Evolutionary conservation across 805 yeast genomes (phyloP).

Genomic region (Yamadazyma insecticola): DNA sequence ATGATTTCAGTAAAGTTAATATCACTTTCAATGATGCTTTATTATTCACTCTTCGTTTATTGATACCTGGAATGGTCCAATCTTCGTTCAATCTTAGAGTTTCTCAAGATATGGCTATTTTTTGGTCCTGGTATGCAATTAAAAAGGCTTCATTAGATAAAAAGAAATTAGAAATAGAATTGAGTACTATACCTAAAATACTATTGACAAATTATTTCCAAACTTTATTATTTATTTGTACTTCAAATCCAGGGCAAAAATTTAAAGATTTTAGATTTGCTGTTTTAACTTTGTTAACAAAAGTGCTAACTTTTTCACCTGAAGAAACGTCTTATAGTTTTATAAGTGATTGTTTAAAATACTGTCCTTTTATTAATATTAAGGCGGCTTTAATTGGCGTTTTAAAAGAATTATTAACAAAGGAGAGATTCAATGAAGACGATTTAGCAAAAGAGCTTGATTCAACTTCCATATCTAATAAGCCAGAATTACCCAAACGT

Average conservation of each 20-base stretch:
- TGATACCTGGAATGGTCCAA: slow-evolving; percentile 34
- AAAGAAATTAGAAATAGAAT: slow-evolving; percentile 22
- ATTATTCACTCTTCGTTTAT: slow-evolving; percentile 20
- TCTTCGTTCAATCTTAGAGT: slow-evolving; percentile 16
- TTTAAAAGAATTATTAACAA: slow-evolving; percentile 59
- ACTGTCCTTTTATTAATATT: slow-evolving; percentile 62
- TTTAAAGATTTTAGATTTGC: slow-evolving; percentile 31
- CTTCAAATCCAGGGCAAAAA: slow-evolving; percentile 13
- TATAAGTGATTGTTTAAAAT: slow-evolving; percentile 56
- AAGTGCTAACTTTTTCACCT: slow-evolving; percentile 53
- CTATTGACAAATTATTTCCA: slow-evolving; percentile 29
- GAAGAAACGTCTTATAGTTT: slow-evolving; percentile 57
- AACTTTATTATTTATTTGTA: slow-evolving; percentile 18
- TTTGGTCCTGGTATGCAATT: slow-evolving; percentile 36
- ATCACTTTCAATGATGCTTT: slow-evolving; percentile 18
- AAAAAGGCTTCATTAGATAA: slow-evolving; percentile 6
- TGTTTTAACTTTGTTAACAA: slow-evolving; percentile 58
- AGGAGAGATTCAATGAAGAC: slow-evolving; percentile 13
- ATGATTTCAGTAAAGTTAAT: slow-evolving; percentile 3
- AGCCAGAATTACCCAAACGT: slow-evolving; percentile 32
- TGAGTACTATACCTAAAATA: slow-evolving; percentile 25
- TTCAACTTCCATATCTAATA: slow-evolving; percentile 1
- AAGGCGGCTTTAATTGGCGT: slow-evolving; percentile 61
- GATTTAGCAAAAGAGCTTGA: slow-evolving; percentile 1
- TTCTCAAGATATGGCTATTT: slow-evolving; percentile 25